These are phyloP conservation scores for Aaosphaeria arxii DNA, from an alignment of 2,329 filamentous ascomycete genomes.

Conservation along the genomic window DNA sequence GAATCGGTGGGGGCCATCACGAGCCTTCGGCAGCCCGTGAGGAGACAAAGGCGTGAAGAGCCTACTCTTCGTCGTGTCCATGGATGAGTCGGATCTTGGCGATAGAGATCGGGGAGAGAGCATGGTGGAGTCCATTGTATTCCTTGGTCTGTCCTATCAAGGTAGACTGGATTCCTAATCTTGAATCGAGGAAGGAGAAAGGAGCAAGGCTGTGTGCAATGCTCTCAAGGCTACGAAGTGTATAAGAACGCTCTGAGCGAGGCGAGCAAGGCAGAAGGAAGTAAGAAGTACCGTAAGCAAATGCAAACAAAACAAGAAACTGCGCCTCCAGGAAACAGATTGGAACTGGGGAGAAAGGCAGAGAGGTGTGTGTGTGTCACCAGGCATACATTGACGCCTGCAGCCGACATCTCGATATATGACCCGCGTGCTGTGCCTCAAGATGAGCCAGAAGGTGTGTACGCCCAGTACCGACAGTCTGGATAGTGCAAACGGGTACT, in stretches of 20 bases:
- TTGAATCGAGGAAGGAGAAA: background rate
- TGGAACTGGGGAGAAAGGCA: conserved; percentile 7
- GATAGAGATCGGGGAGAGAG: conserved; percentile 12
- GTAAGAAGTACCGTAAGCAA: background rate
- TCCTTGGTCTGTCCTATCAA: too few relatives aligned
- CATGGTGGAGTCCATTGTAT: conserved; percentile 2
- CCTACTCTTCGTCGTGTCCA: conserved; percentile 7
- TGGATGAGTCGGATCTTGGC: conserved; percentile 15
- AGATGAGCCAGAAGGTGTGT: background rate
- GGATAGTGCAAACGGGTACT: conserved; percentile 5
- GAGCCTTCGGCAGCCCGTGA: conserved; percentile 33
- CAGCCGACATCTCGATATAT: conserved; percentile 31
- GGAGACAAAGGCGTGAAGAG: conserved; percentile 26
- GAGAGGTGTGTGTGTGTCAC: conserved; percentile 28
- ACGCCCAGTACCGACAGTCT: conserved; percentile 5
- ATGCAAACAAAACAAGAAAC: background rate
- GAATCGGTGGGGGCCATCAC: conserved; percentile 27
- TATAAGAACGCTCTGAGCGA: background rate
- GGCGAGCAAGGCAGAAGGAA: background rate
- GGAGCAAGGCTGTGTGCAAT: background rate
- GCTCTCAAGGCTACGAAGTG: background rate
- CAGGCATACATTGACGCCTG: conserved; percentile 17
- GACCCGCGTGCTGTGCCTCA: conserved; percentile 2
- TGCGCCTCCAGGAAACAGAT: background rate
- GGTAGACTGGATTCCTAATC: too few relatives aligned